Base-by-base conservation (phyloP, 2,329 filamentous ascomycete species). In the Sclerotinia spermophila region DNA sequence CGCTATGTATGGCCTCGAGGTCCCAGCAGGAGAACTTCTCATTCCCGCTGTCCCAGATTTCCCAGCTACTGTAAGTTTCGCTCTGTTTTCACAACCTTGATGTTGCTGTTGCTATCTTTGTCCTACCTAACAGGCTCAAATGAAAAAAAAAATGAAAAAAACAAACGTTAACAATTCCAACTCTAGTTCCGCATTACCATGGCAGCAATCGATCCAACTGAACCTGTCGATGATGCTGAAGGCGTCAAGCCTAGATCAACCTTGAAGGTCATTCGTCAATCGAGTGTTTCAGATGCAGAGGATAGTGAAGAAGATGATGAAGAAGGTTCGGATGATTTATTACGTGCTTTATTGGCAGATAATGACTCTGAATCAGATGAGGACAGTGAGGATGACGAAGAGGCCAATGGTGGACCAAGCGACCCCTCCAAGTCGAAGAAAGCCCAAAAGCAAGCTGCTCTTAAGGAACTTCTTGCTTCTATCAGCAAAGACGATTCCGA, bases 121-220 rank as follows among this genome's bases (percentile, higher is more conserved):
- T 38, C 24, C 35, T n/a, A 38, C 11, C 53, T 67, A 53, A 24
- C 33, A 19, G 35, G 48, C 45, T 53, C 45, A 30, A n/a, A 30
- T 38, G 44, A 10, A 58, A 56, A 33, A 53, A 59, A n/a, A 30
- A n/a, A 30, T 38, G 44, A 10, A 58, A 56, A 33, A 53, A 59
- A n/a, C 35, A 38, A 61, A 35, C 66, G 55, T 74, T 78, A 65
- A 77, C 42, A 42, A 51, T 55, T 40, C 7, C 19, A 24, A 67
- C 21, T 53, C 24, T 78, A 97, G 94, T 96, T 97, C 84, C 93
- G 93, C 81, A 93, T 99, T 80, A 98, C 94, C 79, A 99, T 99
- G 96, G 96, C 96, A 78, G 96, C 96, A 75, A 91, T 99, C 81
- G 95, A 99, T 81, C 96, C 96, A 71, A 93, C 89, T 78, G 92